Conservation (phyloP, 768 basidiomycete genomes). For the Thelephora aurantiotincta region DNA sequence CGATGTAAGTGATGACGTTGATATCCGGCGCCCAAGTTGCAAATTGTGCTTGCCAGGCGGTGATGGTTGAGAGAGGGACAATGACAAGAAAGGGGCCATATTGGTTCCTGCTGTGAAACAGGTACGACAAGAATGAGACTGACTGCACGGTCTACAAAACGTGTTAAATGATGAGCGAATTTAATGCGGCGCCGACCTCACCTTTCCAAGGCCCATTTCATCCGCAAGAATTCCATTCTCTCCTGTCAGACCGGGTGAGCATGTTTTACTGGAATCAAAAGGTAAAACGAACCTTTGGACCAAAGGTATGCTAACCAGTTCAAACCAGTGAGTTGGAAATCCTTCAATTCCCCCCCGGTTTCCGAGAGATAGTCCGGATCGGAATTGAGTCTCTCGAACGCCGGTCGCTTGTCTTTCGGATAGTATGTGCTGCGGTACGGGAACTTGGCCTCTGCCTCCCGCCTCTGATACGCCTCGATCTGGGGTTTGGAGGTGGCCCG, state of each 20-base stretch:
- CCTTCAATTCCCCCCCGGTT: constrained; percentile 83
- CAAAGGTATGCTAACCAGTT: constrained; percentile 99
- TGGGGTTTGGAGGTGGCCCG: constrained; percentile 61
- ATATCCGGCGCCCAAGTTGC: constrained; percentile 90
- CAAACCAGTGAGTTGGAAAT: constrained; percentile 94
- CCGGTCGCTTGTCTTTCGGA: constrained; percentile 50
- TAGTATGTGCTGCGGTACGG: constrained; percentile 76
- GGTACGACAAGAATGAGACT: constrained; percentile 86
- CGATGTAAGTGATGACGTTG: constrained; percentile 95
- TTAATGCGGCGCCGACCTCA: constrained; percentile 14
- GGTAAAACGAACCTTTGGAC: constrained; percentile 38
- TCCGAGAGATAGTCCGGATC: constrained; percentile 75
- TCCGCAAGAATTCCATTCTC: constrained; percentile 97
- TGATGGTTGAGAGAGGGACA: constrained; percentile 94
- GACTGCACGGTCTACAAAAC: constrained; percentile 76
- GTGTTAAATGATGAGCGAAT: constrained; percentile 2
- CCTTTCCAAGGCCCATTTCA: constrained; percentile 99
- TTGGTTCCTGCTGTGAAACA: constrained; percentile 84
- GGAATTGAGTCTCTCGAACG: constrained; percentile 69
- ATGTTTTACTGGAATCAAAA: not conserved
- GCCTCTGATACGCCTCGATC: constrained; percentile 64
- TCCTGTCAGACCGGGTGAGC: constrained; percentile 13
- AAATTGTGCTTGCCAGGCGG: constrained; percentile 96
- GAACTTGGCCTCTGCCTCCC: constrained; percentile 68
- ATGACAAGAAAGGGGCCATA: constrained; percentile 97